Base-by-base conservation (phyloP, 2,329 filamentous ascomycete genomes). In the Cytospora piceae region DNA sequence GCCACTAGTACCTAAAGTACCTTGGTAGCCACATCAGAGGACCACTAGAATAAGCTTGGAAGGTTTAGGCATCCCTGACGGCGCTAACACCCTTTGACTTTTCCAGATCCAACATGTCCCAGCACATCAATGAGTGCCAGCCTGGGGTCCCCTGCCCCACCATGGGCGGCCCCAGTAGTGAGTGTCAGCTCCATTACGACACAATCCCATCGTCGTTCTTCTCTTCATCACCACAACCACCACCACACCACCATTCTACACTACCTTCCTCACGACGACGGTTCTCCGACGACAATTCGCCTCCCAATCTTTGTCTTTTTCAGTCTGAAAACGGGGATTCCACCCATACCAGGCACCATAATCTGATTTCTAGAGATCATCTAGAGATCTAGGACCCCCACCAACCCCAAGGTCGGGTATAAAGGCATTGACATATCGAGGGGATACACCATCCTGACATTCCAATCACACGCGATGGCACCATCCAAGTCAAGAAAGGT, bases 401-500 rank as follows among this genome's bases (percentile, higher is more conserved):
- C 27, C 61, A 63, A 57, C 39, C 37, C 27, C 27, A 63, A 55
- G 51, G 56, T 55, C 8, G 53, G 55, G 39, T 37, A 51, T 54
- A 51, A 42, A 37, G 61, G 53, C 31, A 56, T 63, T 3, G 39
- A 51, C 53, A 55, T 55, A 32, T 49, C 39, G 53, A 57, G 56
- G 53, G 39, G n/a, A 14, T 22, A 24, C 17, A 56, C 58, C 42
- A 56, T 31, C 52, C 58, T 61, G 24, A 51, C 52, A 60, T 66
- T 34, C 55, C 53, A 70, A 92, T 92, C 34, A 42, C 37, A 39
- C 53, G 53, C 32, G 27, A 68, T 66, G 66, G 89, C 83, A 57
- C 86, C 88, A 67, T 86, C 90, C 66, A 97, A 96, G 80, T 93
- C 96, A 80, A 86, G 94, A 74, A 97, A 97, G 85, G 90, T 97